Evolutionary conservation across 2,329 filamentous ascomycete genomes (phyloP).

Genomic region (Elsinoe arachidis): DNA sequence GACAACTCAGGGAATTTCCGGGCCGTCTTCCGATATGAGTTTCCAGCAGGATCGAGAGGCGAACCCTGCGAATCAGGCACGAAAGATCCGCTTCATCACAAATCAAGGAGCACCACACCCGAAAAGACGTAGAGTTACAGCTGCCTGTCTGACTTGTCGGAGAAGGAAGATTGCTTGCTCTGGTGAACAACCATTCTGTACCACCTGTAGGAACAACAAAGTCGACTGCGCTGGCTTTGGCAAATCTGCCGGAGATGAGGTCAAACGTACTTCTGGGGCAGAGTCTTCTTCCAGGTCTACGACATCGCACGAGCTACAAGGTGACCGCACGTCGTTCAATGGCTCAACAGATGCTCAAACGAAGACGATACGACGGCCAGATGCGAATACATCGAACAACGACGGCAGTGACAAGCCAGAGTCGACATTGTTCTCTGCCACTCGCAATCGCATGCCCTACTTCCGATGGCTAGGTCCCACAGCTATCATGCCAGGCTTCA

Average conservation of each 20-base stretch:
- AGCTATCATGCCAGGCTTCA: slow-evolving; percentile 83
- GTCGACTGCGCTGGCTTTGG: slow-evolving; percentile 41
- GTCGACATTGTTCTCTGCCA: slow-evolving; percentile 23
- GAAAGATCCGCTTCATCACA: slow-evolving; percentile 59
- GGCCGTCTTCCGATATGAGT: background rate
- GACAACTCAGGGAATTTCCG: background rate
- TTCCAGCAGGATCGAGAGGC: slow-evolving; percentile 6
- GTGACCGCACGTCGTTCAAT: background rate
- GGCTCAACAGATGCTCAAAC: background rate
- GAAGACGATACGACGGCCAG: background rate
- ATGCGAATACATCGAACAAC: background rate
- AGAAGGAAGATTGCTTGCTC: slow-evolving; percentile 44
- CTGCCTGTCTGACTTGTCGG: slow-evolving; percentile 49
- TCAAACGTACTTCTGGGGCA: background rate
- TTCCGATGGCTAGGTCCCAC: slow-evolving; percentile 88
- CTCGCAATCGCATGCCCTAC: slow-evolving; percentile 65
- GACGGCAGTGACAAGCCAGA: background rate
- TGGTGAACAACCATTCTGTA: slow-evolving; percentile 36
- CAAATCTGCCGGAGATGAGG: background rate
- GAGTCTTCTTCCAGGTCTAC: background rate
- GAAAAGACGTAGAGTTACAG: slow-evolving; percentile 69
- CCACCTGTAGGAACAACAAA: slow-evolving; percentile 41
- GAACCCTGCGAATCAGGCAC: slow-evolving; percentile 10
- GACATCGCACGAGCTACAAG: background rate
- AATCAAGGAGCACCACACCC: slow-evolving; percentile 73